Evolutionary conservation across 495 filamentous ascomycete species (phyloP), one percentile per base, ranked within the genome.

Genomic region (Penicillium crystallinum): DNA sequence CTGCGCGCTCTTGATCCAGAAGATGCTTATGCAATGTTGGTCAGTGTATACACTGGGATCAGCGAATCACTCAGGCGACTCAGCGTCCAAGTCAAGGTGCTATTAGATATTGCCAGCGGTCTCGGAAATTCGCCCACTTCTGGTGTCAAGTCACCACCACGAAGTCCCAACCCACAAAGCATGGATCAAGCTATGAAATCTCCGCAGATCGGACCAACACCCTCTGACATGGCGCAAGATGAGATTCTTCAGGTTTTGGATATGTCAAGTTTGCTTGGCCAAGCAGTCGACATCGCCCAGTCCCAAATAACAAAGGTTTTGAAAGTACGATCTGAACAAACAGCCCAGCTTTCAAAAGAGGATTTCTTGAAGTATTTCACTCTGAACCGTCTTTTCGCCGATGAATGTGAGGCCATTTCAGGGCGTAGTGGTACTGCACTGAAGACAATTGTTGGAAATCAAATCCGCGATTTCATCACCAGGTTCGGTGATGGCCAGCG

Each of bases 381-480:
- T 7, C 81, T 99, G 17, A 97, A 97, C 57, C 81, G 91, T 22
- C 81, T 96, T 19, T 99, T 97, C 61, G 89, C 90, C 7, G 95
- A 96, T 58, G 93, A 99, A 64, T 99, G 93, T 59, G 93, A 99
- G 67, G 89, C 93, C 3, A 89, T 97, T 14, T 96, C 90, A 12
- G 93, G 93, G 3, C 81, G 93, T 47, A 84, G 89, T 46, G 91
- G 91, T 2, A 86, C 83, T 6, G 78, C 85, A 1, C 75, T 98
- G 23, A 96, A 96, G 65, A 92, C 81, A 3, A 78, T 95, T 2
- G 89, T 98, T 33, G 92, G 95, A 55, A 83, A 81, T 43, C 93
- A 98, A 52, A 97, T 98, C 61, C 84, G 83, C 40, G 90, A 95
- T 25, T 98, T 92, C 57, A 86, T 97, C 39, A 77, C 82, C 29